Base-by-base conservation (phyloP, 805 yeast genomes). In the Nadsonia fulvescens region DNA sequence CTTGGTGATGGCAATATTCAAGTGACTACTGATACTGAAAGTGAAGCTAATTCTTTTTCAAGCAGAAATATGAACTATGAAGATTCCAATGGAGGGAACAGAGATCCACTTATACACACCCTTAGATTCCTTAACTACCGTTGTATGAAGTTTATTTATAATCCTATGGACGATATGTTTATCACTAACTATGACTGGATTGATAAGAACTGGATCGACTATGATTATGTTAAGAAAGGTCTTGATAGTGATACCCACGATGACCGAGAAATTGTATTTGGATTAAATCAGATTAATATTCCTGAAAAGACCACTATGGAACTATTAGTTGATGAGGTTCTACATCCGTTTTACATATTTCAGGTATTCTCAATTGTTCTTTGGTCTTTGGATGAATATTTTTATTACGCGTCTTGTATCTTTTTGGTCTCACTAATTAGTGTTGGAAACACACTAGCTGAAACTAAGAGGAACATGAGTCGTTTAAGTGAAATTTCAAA, bases 341-440 rank as follows among this genome's bases (percentile, higher is more conserved):
- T 89, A 21, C 96, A 89, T 47, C 99, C 99, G 1, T 89, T 89
- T 46, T 89, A 89, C 47, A 64, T 91, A 22, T 89, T 89, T 47
- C 99, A 89, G 54, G 71, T 86, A 1, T 86, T 86, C 44, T 82
- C 95, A 3, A 76, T 89, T 30, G 53, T 83, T 16, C 55, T 89
- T 23, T 89, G 99, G 99, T 61, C 81, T 7, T 66, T 81, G 9
- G 99, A 89, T 48, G 74, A 77, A 39, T 89, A 91, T 49, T 77
- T 73, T 46, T 89, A 86, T 51, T 89, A 89, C 46, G 99, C 99
- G 0, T 60, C 68, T 11, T 91, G 98, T 49, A 89, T 89, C 33
- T 73, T 89, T 37, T 31, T 82, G 18, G 89, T 89, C 17, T 89
- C 98, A 0, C 45, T 82, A 19, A 52, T 77, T 4, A 78, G 94